Conservation (phyloP, 2,329 filamentous ascomycete genomes). For the Rhinocladiella mackenziei region DNA sequence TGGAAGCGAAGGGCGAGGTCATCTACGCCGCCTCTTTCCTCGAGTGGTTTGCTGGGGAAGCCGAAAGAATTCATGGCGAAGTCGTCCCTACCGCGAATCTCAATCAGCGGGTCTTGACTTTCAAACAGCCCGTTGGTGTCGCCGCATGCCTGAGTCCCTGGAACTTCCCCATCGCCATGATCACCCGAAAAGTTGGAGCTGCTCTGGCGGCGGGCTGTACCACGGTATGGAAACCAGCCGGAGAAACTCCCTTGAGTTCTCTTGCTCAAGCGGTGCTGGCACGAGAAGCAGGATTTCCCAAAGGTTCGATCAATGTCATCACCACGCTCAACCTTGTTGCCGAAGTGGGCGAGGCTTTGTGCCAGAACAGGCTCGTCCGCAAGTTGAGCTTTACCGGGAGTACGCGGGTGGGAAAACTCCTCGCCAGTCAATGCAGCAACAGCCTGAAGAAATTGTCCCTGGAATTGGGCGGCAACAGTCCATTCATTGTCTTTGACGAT, state of each 20-base stretch:
- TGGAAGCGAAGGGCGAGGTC: conserved; percentile 49
- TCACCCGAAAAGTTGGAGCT: conserved; percentile 41
- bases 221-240: conserved; percentile 38
- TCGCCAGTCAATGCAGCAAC: conserved; percentile 34
- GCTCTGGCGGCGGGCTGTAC: conserved; percentile 41
- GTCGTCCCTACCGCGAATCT: conserved; percentile 59
- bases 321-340: conserved; percentile 67
- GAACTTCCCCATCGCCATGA: conserved; percentile 82
- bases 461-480: conserved; percentile 45
- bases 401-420: conserved; percentile 35
- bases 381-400: conserved; percentile 36
- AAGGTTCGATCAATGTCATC: conserved; percentile 36
- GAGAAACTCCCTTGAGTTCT: conserved; percentile 37
- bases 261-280: conserved; percentile 35
- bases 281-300: conserved; percentile 36
- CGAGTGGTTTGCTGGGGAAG: conserved; percentile 52
- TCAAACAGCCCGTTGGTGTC: conserved; percentile 81
- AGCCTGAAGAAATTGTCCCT: conserved; percentile 43
- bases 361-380: conserved; percentile 31
- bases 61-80: conserved; percentile 48
- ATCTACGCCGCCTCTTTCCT: conserved; percentile 49
- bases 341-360: conserved; percentile 58
- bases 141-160: conserved; percentile 81
- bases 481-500: conserved; percentile 42
- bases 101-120: conserved; percentile 70